Percentiles rank a stretch among this genome's conserved stretches.
These are phyloP conservation scores for Botrytis porri DNA, from an alignment of 2,329 filamentous ascomycete species.

Conservation along the genomic window DNA sequence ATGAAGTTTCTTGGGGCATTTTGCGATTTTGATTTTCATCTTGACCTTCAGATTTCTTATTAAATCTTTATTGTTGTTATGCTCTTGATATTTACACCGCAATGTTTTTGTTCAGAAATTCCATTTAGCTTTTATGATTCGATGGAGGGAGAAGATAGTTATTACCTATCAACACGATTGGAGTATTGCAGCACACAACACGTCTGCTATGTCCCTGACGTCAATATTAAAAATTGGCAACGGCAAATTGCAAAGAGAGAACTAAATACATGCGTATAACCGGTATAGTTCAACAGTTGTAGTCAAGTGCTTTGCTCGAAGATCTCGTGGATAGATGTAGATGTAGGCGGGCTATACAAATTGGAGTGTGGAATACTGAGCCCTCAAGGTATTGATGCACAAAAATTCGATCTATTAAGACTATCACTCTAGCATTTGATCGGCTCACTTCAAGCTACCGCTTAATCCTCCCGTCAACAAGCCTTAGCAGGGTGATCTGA, in stretches of 20 bases:
- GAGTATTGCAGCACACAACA: neutral
- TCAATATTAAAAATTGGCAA: neutral
- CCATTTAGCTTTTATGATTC: neutral
- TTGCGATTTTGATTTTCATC: neutral
- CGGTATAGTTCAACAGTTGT: neutral
- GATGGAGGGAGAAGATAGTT: neutral
- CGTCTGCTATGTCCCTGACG: neutral
- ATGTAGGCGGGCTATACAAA: neutral
- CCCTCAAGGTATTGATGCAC: neutral
- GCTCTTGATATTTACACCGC: rapidly evolving
- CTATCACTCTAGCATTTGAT: neutral
- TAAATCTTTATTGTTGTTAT: rapidly evolving
- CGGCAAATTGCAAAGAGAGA: rapidly evolving
- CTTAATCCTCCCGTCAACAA: neutral
- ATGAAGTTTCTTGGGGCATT: neutral
- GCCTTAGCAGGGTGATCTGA: rapidly evolving
- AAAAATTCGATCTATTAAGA: neutral
- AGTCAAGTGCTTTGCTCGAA: neutral
- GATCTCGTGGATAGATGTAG: neutral
- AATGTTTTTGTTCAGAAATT: rapidly evolving
- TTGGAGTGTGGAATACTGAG: neutral
- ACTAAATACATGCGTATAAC: neutral
- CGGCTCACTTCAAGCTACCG: neutral
- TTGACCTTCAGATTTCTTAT: neutral
- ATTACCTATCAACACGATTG: rapidly evolving